Evolutionary conservation across 140 eudicot species (phyloP), one percentile per base, ranked within the genome.

Genomic region (Flaveria floridana): DNA sequence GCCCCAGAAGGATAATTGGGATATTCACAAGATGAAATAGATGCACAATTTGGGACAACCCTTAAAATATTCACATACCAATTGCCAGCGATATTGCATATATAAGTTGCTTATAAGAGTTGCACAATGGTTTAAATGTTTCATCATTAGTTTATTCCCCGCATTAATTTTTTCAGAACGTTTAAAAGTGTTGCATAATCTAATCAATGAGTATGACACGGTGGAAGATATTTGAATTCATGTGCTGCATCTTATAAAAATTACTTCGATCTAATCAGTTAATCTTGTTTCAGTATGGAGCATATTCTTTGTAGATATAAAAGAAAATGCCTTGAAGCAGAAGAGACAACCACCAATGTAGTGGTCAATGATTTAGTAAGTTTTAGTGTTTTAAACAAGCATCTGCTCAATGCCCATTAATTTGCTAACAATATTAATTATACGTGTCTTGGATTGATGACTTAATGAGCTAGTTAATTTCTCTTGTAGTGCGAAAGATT

Each of bases 271-370:
- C n/a, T 65, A 65, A 39, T 16, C 71, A 8, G 9, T n/a, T 11
- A 44, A 42, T 69, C 0, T 77, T 61, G 55, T 69, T 75, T 19
- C 73, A 80, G 81, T 39, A 65, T 80, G 77, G 46, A 34, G 19
- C 68, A 63, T 25, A 68, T 74, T 51, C 76, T 80, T 19, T 65
- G 57, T 20, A 63, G 56, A 71, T 75, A 75, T 23, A 23, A 65
- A 75, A 56, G 25, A 55, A 55, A 53, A 20, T 28, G 42, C 28
- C 70, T 66, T 66, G 78, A 81, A 75, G 74, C 51, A 65, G 74
- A 26, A 41, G 81, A 34, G 16, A 28, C 41, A 19, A 21, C 65
- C 19, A 14, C 61, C 7, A 21, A 2, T 14, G 41, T 21, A 62
- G 73, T 53, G 15, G 51, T 15, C 2, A 37, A 9, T 50, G 74